Evolutionary conservation across 2,329 filamentous ascomycete species (phyloP), one percentile per base, ranked within the genome.

Genomic region (Aspergillus neoniger): DNA sequence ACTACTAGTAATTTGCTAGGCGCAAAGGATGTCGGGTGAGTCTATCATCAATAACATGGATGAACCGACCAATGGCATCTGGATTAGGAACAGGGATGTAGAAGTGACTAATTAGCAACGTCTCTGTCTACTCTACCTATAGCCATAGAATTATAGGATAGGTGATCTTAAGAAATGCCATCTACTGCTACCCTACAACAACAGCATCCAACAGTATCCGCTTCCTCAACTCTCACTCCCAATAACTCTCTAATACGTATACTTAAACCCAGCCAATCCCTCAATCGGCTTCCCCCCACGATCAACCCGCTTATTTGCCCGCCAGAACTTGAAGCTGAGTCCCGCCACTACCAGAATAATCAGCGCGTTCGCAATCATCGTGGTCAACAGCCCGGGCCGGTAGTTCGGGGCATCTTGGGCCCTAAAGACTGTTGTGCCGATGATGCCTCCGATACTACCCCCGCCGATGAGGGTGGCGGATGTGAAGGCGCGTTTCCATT

Each of bases 401-500:
- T 69, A 69, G 5, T 56, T 28, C 0, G 65, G 67, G 4, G 65
- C 62, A 49, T 67, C 65, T 21, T 66, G 62, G 3, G 60, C 52
- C 2, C 64, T 59, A 41, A 67, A 67, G 3, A 62, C 64, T 2
- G 58, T 59, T 5, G 58, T 58, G 3, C 55, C 62, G 15, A 66
- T 57, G 12, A 67, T 65, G 1, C 65, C 65, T 14, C 64, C 65
- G 15, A 65, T 62, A 14, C 62, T 58, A 12, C 65, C 65, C 10
- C 48, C 60, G 9, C 64, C 62, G 10, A 94, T 88, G 4, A 92
- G 82, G 0, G 87, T 88, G 2, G 91, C 89, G 55, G 86, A 89
- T 73, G 86, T 88, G 67, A 94, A 88, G 1, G 90, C 90, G 50
- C 91, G 86, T 80, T 94, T 94, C 90, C 91, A 94, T 78, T 94